Evolutionary conservation across 1,284 basidiomycete genomes (phyloP), one percentile per base, ranked within the genome.

Genomic region (Melampsora larici-populina): DNA sequence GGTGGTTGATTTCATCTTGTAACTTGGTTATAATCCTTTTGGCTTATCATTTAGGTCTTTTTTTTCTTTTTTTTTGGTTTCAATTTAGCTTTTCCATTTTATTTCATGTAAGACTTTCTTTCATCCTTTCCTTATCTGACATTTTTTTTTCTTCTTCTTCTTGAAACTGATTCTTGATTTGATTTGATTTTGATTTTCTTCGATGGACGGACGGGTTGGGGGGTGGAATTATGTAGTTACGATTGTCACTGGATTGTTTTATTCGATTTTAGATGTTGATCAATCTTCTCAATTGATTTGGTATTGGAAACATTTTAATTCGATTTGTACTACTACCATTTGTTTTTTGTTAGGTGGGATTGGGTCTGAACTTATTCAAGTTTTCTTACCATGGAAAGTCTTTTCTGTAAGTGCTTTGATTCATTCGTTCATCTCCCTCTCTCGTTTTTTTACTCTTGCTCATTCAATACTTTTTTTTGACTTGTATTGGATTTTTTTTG

Each of bases 231-330:
- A n/a, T 58, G 6, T 48, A 76, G 73, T 76, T 51, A 43, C 51
- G 8, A 46, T 76, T 21, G 67, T 76, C 11, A 76, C 73, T 0
- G 51, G 65, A 17, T 60, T 76, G 43, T 68, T 76, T 68, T 68
- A 76, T 62, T 76, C 65, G 58, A 76, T 76, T 43, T 26, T 64
- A 31, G 73, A 76, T 26, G 40, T 76, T 46, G 73, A 76, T 36
- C 63, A 76, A 40, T 76, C 65, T 7, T 43, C 24, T 15, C 65
- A 46, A 67, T 49, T 76, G 36, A 76, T 76, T n/a, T 76, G 73
- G 73, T 76, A 76, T 43, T 76, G 73, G 73, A 68, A 76, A 67
- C 67, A 68, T 55, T 76, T 76, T 48, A 76, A 68, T 48, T 55
- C 66, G 58, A 67, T 76, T 46, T 60, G 66, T 8, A 76, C 65